These are phyloP conservation scores for Pulveroboletus ravenelii DNA, from an alignment of 768 basidiomycete species.

Conservation along the genomic window DNA sequence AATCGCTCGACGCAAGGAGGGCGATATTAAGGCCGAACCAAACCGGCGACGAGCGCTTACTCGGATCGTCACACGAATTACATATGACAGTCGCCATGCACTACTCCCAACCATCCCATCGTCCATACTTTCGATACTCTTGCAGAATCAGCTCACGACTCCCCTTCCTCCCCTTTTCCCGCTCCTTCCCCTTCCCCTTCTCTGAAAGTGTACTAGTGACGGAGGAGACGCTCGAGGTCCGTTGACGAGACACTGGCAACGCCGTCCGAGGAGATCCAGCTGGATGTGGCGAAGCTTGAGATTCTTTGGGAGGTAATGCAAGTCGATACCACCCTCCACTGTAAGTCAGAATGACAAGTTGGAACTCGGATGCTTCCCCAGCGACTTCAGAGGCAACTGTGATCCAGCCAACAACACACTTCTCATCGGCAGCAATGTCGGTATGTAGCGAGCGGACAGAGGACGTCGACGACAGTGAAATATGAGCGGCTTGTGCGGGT, in stretches of 20 bases:
- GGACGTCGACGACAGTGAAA: conserved; percentile 68
- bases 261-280: conserved; percentile 44
- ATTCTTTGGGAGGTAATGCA: conserved; percentile 46
- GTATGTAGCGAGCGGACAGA: conserved; percentile 48
- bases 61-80: not conserved
- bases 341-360: conserved; percentile 82
- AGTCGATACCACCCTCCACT: conserved; percentile 92
- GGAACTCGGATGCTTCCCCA: conserved; percentile 47
- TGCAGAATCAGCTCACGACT: conserved; percentile 62
- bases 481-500: conserved; percentile 78
- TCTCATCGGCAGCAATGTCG: conserved; percentile 75
- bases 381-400: conserved; percentile 39
- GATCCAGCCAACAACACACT: conserved; percentile 86
- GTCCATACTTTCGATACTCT: conserved; percentile 78
- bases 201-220: conserved; percentile 38
- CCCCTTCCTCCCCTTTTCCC: conserved; percentile 52
- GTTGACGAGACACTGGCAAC: conserved; percentile 36
- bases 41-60: not conserved
- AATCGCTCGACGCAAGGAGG: not conserved
- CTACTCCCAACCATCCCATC: conserved; percentile 86
- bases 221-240: conserved; percentile 56
- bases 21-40: not conserved
- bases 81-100: not conserved
- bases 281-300: conserved; percentile 15
- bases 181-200: conserved; percentile 53